These are phyloP conservation scores for Amaranthus hypochondriacus DNA, from an alignment of 148 eudicot species.

Conservation along the genomic window DNA sequence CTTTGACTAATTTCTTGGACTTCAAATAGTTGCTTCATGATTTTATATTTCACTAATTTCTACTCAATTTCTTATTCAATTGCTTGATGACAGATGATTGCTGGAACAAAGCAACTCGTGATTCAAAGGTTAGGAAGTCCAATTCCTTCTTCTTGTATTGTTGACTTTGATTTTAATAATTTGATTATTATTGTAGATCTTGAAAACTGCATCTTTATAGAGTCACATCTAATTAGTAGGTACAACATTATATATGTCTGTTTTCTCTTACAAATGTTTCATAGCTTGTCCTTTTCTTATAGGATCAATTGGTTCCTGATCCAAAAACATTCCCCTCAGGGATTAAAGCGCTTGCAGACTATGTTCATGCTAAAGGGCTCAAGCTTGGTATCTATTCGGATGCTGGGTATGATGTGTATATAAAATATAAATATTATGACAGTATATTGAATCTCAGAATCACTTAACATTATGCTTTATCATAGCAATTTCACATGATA, in stretches of 20 bases:
- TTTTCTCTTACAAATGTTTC: slow-evolving; percentile 11
- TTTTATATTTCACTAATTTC: slow-evolving; percentile 4
- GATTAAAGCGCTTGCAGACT: slow-evolving; percentile 86
- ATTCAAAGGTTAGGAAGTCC: slow-evolving; percentile 36
- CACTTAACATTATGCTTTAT: neutral
- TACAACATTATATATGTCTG: neutral
- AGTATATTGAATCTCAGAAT: neutral
- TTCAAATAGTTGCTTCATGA: neutral
- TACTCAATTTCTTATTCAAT: neutral
- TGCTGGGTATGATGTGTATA: slow-evolving; percentile 73
- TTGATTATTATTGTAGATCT: neutral
- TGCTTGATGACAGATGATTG: slow-evolving; percentile 71
- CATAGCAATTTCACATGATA: slow-evolving; percentile 5
- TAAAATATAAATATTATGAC: neutral
- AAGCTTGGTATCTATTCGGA: slow-evolving; percentile 97
- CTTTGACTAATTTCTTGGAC: slow-evolving; percentile 1
- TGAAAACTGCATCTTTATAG: neutral
- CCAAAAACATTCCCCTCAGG: slow-evolving; percentile 88
- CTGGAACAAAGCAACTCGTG: slow-evolving; percentile 54
- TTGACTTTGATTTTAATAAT: neutral
- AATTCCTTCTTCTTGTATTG: neutral
- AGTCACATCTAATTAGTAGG: neutral
- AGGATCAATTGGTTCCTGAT: slow-evolving; percentile 77
- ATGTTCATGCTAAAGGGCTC: slow-evolving; percentile 84
- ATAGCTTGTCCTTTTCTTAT: slow-evolving; percentile 20